phyloP scores from a whole-genome alignment of 208 protist species.

The Angomonas ambiguus region DNA sequence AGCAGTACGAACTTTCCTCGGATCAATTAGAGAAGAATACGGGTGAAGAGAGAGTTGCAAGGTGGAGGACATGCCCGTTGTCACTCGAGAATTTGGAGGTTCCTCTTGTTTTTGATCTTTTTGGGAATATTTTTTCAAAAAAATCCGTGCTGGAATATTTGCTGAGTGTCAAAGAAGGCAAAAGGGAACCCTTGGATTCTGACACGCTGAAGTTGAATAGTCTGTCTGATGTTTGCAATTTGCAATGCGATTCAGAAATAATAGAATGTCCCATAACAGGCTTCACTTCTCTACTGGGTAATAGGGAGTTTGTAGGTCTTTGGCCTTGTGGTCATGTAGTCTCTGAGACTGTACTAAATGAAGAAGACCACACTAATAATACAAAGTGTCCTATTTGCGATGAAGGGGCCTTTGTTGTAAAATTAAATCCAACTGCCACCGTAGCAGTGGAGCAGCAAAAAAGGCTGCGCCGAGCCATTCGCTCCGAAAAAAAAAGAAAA shows the following conservation, averaged over 20 bases:
- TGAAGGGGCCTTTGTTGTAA: conserved; percentile 27
- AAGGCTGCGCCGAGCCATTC: conserved; percentile 9
- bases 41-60: conserved; percentile 17
- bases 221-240: conserved; percentile 54
- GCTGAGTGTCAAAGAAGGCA: conserved; percentile 18
- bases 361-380: neutral
- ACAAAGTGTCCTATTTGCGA: conserved; percentile 34
- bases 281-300: conserved; percentile 35
- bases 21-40: conserved; percentile 4
- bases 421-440: conserved; percentile 26
- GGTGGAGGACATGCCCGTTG: conserved; percentile 61
- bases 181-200: neutral
- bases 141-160: conserved; percentile 59
- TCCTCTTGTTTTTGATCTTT: conserved; percentile 58
- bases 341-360: conserved; percentile 20
- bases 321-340: conserved; percentile 80
- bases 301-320: conserved; percentile 62
- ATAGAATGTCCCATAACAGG: conserved; percentile 63
- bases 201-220: conserved; percentile 19
- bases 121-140: conserved; percentile 63
- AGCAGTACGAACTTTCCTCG: conserved; percentile 21
- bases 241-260: conserved; percentile 19
- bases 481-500: conserved; percentile 35
- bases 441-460: conserved; percentile 31
- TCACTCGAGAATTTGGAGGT: conserved; percentile 45